phyloP scores from a whole-genome alignment of 805 yeast species.

The Ogataea polymorpha region DNA sequence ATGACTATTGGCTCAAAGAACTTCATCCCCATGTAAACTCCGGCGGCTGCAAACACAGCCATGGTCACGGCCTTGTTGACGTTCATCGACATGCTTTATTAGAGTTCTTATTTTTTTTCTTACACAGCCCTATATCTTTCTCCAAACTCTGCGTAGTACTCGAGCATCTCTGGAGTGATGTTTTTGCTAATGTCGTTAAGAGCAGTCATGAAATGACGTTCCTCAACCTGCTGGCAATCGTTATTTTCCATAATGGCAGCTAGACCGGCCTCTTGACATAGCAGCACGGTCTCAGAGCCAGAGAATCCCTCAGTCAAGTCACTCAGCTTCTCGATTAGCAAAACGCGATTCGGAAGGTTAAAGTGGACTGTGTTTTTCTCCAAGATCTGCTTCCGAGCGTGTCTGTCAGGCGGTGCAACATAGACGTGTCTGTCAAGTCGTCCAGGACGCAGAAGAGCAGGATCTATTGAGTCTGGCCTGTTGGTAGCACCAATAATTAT shows the following conservation, averaged over 20 bases:
- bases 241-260: conserved; percentile 85
- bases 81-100: conserved; percentile 9
- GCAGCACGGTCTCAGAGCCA: conserved; percentile 90
- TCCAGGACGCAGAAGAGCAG: conserved; percentile 94
- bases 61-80: conserved; percentile 24
- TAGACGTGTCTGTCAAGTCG: conserved; percentile 90
- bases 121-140: conserved; percentile 27
- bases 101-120: conserved; percentile 3
- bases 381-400: conserved; percentile 77
- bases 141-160: conserved; percentile 62
- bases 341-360: conserved; percentile 45
- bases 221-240: conserved; percentile 49
- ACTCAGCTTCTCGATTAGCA: conserved; percentile 49
- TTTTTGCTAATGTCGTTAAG: conserved; percentile 66
- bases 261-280: conserved; percentile 94
- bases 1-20: conserved; percentile 75
- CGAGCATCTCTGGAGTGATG: conserved; percentile 82
- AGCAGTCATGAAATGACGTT: conserved; percentile 63
- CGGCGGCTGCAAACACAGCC: conserved; percentile 32
- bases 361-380: conserved; percentile 67
- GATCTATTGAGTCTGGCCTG: conserved; percentile 88
- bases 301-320: conserved; percentile 81
- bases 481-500: conserved; percentile 95
- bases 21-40: conserved; percentile 53
- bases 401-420: conserved; percentile 86